phyloP scores from a whole-genome alignment of 2,329 filamentous ascomycete species.

The Knufia fluminis region DNA sequence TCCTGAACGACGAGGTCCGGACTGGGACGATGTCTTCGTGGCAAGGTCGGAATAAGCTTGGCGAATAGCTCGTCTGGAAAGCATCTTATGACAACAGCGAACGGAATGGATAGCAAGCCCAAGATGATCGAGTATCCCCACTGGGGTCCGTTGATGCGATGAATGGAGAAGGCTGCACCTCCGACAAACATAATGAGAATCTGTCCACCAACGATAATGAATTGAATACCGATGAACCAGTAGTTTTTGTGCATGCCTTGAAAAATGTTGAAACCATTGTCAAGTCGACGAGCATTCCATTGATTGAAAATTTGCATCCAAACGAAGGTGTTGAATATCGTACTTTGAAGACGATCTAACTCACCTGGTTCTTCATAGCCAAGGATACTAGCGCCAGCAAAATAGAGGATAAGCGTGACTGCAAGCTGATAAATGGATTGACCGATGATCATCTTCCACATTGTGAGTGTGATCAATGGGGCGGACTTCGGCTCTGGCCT shows the following conservation, averaged over 20 bases:
- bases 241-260: constrained; percentile 48
- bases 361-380: constrained; percentile 36
- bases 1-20: constrained; percentile 28
- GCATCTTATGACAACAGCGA: constrained; percentile 41
- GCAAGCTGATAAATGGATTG: constrained; percentile 32
- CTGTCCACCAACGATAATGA: constrained; percentile 50
- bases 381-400: constrained; percentile 49
- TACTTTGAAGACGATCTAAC: constrained; percentile 44
- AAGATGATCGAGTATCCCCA: constrained; percentile 48
- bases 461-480: constrained; percentile 34
- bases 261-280: constrained; percentile 55
- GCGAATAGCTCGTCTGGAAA: constrained; percentile 44
- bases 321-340: constrained; percentile 62
- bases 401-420: constrained; percentile 39
- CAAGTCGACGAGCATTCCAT: constrained; percentile 55
- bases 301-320: constrained; percentile 68
- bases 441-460: constrained; percentile 36
- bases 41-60: constrained; percentile 31
- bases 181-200: constrained; percentile 51
- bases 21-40: constrained; percentile 14
- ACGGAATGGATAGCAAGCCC: constrained; percentile 42
- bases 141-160: constrained; percentile 40
- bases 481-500: constrained; percentile 34
- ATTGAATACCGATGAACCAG: constrained; percentile 50
- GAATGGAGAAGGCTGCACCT: constrained; percentile 45